A percentile compares a stretch with the other conserved stretches of the same genome.
These are phyloP conservation scores for Graphium sp. DNA, from an alignment of 2,329 filamentous ascomycete genomes.

Conservation along the genomic window DNA sequence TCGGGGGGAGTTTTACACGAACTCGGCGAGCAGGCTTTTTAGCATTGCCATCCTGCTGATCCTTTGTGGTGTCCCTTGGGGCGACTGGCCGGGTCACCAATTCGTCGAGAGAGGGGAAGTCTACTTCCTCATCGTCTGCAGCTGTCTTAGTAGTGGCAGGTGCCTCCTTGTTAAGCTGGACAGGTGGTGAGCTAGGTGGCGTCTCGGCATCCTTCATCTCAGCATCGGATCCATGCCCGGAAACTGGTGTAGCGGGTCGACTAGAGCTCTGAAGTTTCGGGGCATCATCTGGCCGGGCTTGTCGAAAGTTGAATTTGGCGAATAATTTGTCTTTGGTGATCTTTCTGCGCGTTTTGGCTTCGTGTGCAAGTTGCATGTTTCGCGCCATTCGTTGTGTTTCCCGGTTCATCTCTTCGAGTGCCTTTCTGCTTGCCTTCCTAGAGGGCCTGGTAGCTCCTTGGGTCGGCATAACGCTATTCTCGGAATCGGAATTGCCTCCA, in stretches of 20 bases:
- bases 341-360: slow-evolving; percentile 82
- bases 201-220: slow-evolving; percentile 39
- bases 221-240: slow-evolving; percentile 26
- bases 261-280: slow-evolving; percentile 35
- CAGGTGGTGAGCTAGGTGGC: slow-evolving; percentile 54
- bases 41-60: slow-evolving; percentile 9
- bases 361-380: slow-evolving; percentile 80
- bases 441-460: slow-evolving; percentile 53
- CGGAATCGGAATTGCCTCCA: slow-evolving; percentile 44
- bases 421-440: slow-evolving; percentile 86
- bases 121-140: slow-evolving; percentile 12
- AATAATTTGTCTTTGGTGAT: slow-evolving; percentile 72
- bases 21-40: slow-evolving; percentile 25
- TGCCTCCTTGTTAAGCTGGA: slow-evolving; percentile 13
- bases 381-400: slow-evolving; percentile 85
- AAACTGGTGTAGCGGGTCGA: slow-evolving; percentile 26
- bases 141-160: slow-evolving; percentile 6
- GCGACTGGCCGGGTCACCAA: slow-evolving; percentile 13
- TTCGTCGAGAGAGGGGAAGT: slow-evolving; percentile 21
- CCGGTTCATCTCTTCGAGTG: slow-evolving; percentile 82
- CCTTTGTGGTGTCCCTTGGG: slow-evolving; percentile 7
- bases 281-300: slow-evolving; percentile 10
- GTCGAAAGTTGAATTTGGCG: slow-evolving; percentile 62
- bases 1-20: slow-evolving; percentile 28
- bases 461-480: slow-evolving; percentile 47